A percentile compares a stretch with the other conserved stretches of the same genome.
Evolutionary conservation across 1,284 basidiomycete genomes (phyloP).

Genomic region (Fistulinella cinereoalba): DNA sequence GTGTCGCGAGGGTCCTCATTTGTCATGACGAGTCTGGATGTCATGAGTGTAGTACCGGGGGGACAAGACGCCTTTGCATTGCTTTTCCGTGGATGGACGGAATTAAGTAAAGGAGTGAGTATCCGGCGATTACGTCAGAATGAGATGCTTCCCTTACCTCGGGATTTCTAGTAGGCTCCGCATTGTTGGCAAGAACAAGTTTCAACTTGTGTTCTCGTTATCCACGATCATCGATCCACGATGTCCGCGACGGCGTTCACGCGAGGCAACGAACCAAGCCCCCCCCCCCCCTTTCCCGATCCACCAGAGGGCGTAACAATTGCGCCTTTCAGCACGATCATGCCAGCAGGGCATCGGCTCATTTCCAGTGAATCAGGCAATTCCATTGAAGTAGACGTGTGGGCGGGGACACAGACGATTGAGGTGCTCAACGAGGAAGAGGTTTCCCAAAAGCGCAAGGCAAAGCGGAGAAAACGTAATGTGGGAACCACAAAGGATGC

Average conservation of each 20-base stretch:
- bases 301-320: conserved; percentile 39
- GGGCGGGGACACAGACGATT: conserved; percentile 44
- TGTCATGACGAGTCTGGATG: too few species aligned
- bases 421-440: conserved; percentile 39
- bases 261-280: background rate
- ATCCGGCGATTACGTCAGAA: too few species aligned
- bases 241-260: background rate
- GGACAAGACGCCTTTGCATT: too few species aligned
- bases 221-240: background rate
- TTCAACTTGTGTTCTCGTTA: too few species aligned
- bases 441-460: conserved; percentile 30
- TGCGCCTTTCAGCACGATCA: conserved; percentile 44
- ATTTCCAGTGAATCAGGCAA: conserved; percentile 12
- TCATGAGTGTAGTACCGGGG: background rate
- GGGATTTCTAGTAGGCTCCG: too few species aligned
- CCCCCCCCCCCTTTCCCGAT: conserved; percentile 48
- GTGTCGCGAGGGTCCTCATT: conserved; percentile 26
- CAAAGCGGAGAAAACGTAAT: conserved; percentile 26
- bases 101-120: too few species aligned
- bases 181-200: too few species aligned
- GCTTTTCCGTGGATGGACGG: too few species aligned
- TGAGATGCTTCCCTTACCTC: too few species aligned
- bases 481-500: conserved; percentile 26
- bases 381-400: conserved; percentile 40
- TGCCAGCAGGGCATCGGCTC: conserved; percentile 33